Percentiles rank a stretch among this genome's conserved stretches.
These are phyloP conservation scores for Trichaptum fuscoviolaceum DNA, from an alignment of 768 basidiomycete genomes.

Conservation along the genomic window DNA sequence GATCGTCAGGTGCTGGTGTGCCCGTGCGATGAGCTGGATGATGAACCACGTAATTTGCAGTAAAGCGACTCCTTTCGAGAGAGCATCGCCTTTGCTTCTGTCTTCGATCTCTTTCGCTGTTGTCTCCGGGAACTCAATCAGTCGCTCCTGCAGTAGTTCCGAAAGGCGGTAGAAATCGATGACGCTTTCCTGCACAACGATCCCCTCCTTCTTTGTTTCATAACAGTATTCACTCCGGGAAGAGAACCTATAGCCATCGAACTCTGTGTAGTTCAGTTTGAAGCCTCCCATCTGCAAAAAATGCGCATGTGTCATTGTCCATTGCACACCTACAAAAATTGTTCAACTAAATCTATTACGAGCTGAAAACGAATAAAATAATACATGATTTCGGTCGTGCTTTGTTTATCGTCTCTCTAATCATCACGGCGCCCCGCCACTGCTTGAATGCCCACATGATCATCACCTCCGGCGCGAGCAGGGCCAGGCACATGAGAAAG, in stretches of 20 bases:
- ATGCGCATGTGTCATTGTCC: constrained; percentile 9
- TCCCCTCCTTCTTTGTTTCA: neutral
- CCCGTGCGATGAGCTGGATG: constrained; percentile 23
- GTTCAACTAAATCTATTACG: neutral
- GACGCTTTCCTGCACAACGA: neutral
- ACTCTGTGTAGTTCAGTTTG: neutral
- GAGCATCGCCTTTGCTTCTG: constrained; percentile 26
- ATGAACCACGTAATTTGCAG: constrained; percentile 31
- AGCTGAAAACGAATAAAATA: neutral
- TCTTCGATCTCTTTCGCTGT: constrained; percentile 22
- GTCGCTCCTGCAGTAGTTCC: neutral
- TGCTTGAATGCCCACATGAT: constrained; percentile 8
- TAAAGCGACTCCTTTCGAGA: constrained; percentile 26
- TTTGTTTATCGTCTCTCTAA: constrained; percentile 33
- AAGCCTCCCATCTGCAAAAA: constrained; percentile 10
- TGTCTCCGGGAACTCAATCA: constrained; percentile 9
- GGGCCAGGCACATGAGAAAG: constrained; percentile 15
- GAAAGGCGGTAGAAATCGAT: neutral
- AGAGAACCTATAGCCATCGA: no score
- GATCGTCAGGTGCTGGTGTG: constrained; percentile 2
- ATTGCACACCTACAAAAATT: neutral
- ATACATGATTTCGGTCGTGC: neutral
- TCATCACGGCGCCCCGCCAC: neutral
- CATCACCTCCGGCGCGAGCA: constrained; percentile 27
- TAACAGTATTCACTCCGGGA: neutral